Conservation (phyloP, 306 rosid genomes). For the Pueraria montana region DNA sequence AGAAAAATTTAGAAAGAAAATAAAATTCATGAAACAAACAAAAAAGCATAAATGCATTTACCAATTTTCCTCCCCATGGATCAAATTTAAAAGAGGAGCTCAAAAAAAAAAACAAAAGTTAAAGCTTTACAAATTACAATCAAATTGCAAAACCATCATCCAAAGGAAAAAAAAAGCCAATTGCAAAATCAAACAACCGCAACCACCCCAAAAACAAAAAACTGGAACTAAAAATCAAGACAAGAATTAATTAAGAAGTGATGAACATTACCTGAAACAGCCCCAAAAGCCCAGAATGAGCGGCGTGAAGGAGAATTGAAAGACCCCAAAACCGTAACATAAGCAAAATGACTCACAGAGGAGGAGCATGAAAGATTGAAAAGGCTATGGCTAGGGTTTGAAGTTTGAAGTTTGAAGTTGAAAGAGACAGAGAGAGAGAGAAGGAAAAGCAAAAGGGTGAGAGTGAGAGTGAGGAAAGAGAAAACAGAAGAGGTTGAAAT, state of each 20-base stretch:
- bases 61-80: conserved; percentile 28
- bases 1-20: neutral
- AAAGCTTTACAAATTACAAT: conserved; percentile 19
- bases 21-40: conserved; percentile 1
- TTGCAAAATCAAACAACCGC: neutral
- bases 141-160: conserved; percentile 20
- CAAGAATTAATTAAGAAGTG: neutral
- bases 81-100: conserved; percentile 6
- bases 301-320: conserved; percentile 11
- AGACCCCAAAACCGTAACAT: conserved; percentile 9
- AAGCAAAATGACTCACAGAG: neutral
- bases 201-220: conserved; percentile 4
- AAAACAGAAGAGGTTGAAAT: conserved; percentile 51
- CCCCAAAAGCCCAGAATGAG: conserved; percentile 1
- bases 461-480: conserved; percentile 66
- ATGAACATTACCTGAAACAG: conserved; percentile 49
- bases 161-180: neutral
- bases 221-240: neutral
- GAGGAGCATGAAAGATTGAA: conserved; percentile 23
- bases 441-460: conserved; percentile 5
- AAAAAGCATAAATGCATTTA: neutral
- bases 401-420: conserved; percentile 43
- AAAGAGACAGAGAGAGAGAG: neutral
- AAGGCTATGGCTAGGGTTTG: conserved; percentile 51
- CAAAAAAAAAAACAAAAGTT: neutral